These are phyloP conservation scores for Phoenix dactylifera DNA, from an alignment of 176 grass and related monocot species.

Conservation along the genomic window DNA sequence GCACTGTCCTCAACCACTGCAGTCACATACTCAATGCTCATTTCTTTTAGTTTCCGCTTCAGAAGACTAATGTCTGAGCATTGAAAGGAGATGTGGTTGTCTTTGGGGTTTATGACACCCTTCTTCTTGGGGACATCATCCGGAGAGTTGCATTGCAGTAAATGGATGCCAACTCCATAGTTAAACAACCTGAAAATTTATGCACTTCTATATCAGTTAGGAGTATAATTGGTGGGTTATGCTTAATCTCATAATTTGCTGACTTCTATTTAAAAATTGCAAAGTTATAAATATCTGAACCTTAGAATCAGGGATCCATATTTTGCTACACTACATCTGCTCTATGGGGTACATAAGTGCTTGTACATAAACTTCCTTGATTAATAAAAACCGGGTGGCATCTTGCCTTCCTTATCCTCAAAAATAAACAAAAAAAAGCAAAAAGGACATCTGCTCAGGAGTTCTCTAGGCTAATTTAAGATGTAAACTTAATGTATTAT, in stretches of 20 bases:
- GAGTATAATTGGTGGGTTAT: too few species aligned
- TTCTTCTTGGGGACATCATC: slow-evolving; percentile 7
- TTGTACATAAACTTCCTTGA: too few species aligned
- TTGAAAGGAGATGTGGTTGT: slow-evolving; percentile 14
- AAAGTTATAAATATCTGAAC: background rate
- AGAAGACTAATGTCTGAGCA: background rate
- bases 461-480: too few species aligned
- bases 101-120: slow-evolving; percentile 5
- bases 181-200: slow-evolving; percentile 6
- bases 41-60: background rate
- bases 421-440: too few species aligned
- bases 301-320: too few species aligned
- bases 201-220: background rate
- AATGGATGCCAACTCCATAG: slow-evolving; percentile 7
- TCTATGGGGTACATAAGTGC: too few species aligned
- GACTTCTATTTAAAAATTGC: background rate
- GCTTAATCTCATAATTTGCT: background rate
- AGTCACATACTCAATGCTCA: slow-evolving; percentile 6
- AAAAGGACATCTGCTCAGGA: too few species aligned
- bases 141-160: slow-evolving; percentile 2
- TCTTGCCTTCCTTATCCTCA: too few species aligned
- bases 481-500: too few species aligned
- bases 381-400: too few species aligned
- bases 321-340: too few species aligned
- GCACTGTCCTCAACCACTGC: slow-evolving; percentile 2